Conservation (phyloP, 2,329 filamentous ascomycete species). For the Ceratocystis eucalypticola region DNA sequence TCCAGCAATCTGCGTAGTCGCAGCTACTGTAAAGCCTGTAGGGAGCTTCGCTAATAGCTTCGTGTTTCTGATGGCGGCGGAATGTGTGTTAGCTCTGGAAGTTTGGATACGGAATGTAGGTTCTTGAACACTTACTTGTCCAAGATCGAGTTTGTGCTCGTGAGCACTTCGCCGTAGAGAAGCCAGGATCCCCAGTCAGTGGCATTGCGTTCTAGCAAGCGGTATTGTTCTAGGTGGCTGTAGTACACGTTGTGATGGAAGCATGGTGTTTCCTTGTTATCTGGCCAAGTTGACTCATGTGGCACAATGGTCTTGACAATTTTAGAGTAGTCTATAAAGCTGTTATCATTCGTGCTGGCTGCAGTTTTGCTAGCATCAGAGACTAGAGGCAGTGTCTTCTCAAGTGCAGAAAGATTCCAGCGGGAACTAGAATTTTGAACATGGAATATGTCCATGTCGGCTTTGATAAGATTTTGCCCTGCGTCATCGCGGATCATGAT, state of each 20-base stretch:
- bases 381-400: constrained; percentile 17
- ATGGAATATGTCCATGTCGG: constrained; percentile 70
- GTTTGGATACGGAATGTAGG: background rate
- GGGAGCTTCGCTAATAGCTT: constrained; percentile 63
- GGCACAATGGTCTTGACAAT: constrained; percentile 61
- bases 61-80: constrained; percentile 46
- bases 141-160: constrained; percentile 83
- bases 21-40: constrained; percentile 73
- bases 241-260: constrained; percentile 79
- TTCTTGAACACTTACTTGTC: constrained; percentile 51
- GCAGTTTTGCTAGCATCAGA: background rate
- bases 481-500: constrained; percentile 49
- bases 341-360: constrained; percentile 31
- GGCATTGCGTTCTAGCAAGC: constrained; percentile 36
- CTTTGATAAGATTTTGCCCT: constrained; percentile 59
- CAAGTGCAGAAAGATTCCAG: constrained; percentile 37
- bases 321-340: constrained; percentile 60
- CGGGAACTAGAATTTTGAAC: constrained; percentile 53
- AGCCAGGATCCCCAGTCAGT: constrained; percentile 62
- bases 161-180: constrained; percentile 82
- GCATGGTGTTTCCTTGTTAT: constrained; percentile 60
- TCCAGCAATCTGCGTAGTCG: constrained; percentile 76
- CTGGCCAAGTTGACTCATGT: constrained; percentile 55
- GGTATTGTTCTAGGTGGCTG: constrained; percentile 54
- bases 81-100: background rate